Evolutionary conservation across 179 eudicot species (phyloP).

Genomic region (Vitellaria paradoxa): DNA sequence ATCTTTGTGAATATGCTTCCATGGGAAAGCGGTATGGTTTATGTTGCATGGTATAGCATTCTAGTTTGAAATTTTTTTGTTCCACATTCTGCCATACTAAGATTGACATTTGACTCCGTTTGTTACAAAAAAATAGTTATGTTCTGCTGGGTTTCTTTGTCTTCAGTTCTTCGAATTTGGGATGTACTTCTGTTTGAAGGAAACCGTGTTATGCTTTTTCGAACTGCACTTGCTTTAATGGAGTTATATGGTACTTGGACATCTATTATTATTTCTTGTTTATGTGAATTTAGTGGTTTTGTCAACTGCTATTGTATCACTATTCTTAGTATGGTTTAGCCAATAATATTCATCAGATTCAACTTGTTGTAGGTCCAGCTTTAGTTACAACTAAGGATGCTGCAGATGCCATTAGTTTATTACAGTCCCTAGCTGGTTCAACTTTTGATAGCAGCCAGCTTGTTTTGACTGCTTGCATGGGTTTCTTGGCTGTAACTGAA

Average conservation of each 20-base stretch:
- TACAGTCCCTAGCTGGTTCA: constrained; percentile 77
- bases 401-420: constrained; percentile 72
- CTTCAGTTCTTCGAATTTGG: constrained; percentile 85
- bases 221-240: constrained; percentile 87
- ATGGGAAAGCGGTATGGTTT: constrained; percentile 84
- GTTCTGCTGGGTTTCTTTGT: constrained; percentile 5
- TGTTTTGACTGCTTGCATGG: constrained; percentile 88
- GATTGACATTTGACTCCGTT: neutral
- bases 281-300: too few species aligned
- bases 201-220: constrained; percentile 88
- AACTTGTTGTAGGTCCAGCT: constrained; percentile 64
- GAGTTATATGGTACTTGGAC: constrained; percentile 72
- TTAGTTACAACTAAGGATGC: constrained; percentile 79
- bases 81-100: neutral
- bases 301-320: neutral
- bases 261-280: neutral
- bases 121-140: neutral
- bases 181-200: constrained; percentile 88
- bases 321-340: neutral
- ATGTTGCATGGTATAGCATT: neutral
- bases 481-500: constrained; percentile 65
- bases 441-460: constrained; percentile 96
- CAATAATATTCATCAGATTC: constrained; percentile 1
- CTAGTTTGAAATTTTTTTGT: neutral
- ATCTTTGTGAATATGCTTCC: constrained; percentile 83